These are phyloP conservation scores for Adansonia digitata DNA, from an alignment of 345 rosid genomes.

Conservation along the genomic window DNA sequence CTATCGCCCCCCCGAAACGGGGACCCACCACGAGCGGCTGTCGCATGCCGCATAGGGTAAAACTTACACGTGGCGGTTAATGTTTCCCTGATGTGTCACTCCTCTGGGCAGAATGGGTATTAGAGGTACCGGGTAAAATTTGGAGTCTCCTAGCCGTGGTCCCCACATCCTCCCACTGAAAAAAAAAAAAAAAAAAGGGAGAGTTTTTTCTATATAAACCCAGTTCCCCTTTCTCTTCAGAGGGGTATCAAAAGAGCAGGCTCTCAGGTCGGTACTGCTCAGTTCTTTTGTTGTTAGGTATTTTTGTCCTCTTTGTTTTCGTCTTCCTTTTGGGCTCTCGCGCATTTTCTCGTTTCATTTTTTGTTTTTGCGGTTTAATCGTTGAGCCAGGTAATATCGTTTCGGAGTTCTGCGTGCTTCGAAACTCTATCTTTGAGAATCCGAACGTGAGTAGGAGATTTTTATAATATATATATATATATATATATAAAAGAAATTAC, in stretches of 20 bases:
- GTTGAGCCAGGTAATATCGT: not conserved
- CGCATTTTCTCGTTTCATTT: not conserved
- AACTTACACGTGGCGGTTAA: constrained; percentile 38
- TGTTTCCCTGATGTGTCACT: constrained; percentile 24
- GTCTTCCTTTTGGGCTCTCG: not conserved
- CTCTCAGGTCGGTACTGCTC: constrained; percentile 12
- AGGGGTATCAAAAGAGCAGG: not conserved
- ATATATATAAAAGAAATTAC: not conserved
- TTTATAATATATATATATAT: too few relatives aligned
- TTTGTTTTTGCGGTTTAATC: not conserved
- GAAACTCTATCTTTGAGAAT: constrained; percentile 30
- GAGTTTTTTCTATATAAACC: constrained; percentile 27
- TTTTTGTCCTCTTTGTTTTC: not conserved
- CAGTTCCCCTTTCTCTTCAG: not conserved
- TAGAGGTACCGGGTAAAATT: not conserved
- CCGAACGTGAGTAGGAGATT: constrained; percentile 13
- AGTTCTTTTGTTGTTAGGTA: not conserved
- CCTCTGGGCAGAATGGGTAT: not conserved
- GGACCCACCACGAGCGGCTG: constrained; percentile 55
- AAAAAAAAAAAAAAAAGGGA: too few relatives aligned
- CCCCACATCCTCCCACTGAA: constrained; percentile 14
- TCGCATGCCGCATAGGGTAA: constrained; percentile 50
- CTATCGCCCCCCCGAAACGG: not conserved
- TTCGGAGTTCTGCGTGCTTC: constrained; percentile 1
- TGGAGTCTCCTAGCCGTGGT: not conserved